These are phyloP conservation scores for Tripterygium wilfordii DNA, from an alignment of 177 flowering plant species.

Conservation along the genomic window DNA sequence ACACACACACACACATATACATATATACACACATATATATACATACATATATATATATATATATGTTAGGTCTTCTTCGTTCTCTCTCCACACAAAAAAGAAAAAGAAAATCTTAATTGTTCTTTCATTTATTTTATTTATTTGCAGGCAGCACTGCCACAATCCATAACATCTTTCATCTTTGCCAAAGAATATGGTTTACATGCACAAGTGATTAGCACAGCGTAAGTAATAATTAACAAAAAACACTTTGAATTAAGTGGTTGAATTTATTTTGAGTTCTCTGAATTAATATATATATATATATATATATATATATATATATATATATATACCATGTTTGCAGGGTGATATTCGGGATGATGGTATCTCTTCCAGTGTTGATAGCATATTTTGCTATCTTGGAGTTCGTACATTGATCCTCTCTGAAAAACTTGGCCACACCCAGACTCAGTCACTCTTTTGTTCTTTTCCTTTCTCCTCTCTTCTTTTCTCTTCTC, in stretches of 20 bases:
- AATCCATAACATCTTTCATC: conserved; percentile 73
- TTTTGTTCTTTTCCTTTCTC: no score
- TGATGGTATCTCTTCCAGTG: conserved; percentile 58
- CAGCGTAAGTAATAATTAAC: conserved; percentile 46
- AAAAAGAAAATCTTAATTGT: neutral
- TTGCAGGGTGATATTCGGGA: conserved; percentile 77
- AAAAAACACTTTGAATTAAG: no score
- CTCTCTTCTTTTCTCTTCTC: no score
- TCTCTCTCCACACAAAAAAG: neutral
- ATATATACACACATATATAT: no score
- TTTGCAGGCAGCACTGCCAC: conserved; percentile 82
- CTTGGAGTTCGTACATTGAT: conserved; percentile 33
- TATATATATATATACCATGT: conserved; percentile 1
- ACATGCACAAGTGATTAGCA: conserved; percentile 81
- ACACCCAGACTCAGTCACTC: no score
- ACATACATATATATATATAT: neutral
- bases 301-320: no score
- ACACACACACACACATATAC: no score
- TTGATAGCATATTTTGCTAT: conserved; percentile 57
- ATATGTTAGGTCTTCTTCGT: neutral
- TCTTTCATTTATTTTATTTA: neutral
- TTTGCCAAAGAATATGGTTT: conserved; percentile 77
- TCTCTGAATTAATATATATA: no score
- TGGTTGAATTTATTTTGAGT: neutral
- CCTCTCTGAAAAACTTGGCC: no score